A percentile compares a stretch with the other conserved stretches of the same genome.
Evolutionary conservation across 345 rosid genomes (phyloP).

Genomic region (Psidium friedrichsthalianum): DNA sequence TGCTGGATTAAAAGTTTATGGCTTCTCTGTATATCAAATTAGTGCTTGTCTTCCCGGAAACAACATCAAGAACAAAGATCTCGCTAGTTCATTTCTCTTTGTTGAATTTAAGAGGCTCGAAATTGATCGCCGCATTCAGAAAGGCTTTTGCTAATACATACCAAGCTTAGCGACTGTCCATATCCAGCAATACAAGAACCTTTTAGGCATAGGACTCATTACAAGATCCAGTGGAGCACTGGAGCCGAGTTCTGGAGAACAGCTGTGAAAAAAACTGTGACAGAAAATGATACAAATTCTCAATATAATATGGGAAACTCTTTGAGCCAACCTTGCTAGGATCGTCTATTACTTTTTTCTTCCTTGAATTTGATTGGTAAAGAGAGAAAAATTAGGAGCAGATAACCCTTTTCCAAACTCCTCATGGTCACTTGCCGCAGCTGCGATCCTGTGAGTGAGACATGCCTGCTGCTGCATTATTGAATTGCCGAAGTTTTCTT

Average conservation of each 20-base stretch:
- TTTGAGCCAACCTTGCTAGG: not conserved
- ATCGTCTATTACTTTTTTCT: not conserved
- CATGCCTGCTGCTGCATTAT: not conserved
- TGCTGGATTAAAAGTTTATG: not conserved
- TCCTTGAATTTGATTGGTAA: not conserved
- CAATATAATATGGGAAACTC: not conserved
- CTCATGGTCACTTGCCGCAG: rapidly evolving
- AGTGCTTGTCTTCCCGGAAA: not conserved
- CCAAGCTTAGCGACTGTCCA: not conserved
- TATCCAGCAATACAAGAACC: not conserved
- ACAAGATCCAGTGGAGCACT: not conserved
- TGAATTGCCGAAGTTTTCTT: not conserved
- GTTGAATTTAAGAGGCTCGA: not conserved
- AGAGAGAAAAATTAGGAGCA: not conserved
- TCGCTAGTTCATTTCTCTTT: not conserved
- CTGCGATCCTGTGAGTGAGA: not conserved
- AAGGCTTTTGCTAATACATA: not conserved
- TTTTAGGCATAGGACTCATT: not conserved
- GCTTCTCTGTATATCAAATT: not conserved
- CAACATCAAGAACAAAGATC: not conserved
- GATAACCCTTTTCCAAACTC: not conserved
- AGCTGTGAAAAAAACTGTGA: not conserved
- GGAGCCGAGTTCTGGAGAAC: not conserved
- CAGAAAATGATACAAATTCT: not conserved
- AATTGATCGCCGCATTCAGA: not conserved